Percentiles rank a stretch among this genome's conserved stretches.
These are phyloP conservation scores for Neopestalotiopsis clavispora DNA, from an alignment of 2,329 filamentous ascomycete species.

Conservation along the genomic window DNA sequence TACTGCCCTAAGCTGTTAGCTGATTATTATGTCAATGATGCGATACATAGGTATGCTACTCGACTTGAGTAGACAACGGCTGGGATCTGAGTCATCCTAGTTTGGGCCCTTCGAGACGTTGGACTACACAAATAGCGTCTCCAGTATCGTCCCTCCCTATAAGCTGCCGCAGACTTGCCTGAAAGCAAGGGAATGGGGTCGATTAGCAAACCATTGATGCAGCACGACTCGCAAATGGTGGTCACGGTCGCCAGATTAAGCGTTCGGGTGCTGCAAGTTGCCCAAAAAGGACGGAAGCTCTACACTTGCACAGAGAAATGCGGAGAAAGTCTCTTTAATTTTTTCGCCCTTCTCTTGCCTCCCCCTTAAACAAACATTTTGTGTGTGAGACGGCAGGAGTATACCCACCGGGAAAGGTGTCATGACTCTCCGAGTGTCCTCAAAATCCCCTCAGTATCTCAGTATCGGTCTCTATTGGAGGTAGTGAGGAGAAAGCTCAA, in stretches of 20 bases:
- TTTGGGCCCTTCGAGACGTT: background rate
- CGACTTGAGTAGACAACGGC: background rate
- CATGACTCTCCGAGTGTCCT: background rate
- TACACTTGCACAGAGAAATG: background rate
- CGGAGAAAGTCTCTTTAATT: background rate
- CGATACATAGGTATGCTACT: background rate
- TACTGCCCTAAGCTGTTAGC: background rate
- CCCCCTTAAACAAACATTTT: background rate
- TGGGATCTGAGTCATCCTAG: constrained; percentile 1
- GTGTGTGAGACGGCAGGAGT: background rate
- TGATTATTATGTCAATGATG: background rate
- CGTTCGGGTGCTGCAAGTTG: background rate
- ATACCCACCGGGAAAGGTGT: background rate
- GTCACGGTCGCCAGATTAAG: background rate
- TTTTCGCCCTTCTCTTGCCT: background rate
- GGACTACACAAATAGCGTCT: background rate
- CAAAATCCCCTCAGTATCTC: background rate
- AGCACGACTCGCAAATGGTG: background rate
- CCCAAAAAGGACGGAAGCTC: background rate
- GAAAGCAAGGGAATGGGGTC: background rate
- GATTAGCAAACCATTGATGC: background rate
- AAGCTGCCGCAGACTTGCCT: background rate
- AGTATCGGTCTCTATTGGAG: background rate
- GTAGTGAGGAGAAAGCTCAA: background rate
- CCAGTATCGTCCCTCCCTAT: background rate